These are phyloP conservation scores for Miamiensis avidus DNA, from an alignment of 169 alveolate genomes.

Conservation along the genomic window DNA sequence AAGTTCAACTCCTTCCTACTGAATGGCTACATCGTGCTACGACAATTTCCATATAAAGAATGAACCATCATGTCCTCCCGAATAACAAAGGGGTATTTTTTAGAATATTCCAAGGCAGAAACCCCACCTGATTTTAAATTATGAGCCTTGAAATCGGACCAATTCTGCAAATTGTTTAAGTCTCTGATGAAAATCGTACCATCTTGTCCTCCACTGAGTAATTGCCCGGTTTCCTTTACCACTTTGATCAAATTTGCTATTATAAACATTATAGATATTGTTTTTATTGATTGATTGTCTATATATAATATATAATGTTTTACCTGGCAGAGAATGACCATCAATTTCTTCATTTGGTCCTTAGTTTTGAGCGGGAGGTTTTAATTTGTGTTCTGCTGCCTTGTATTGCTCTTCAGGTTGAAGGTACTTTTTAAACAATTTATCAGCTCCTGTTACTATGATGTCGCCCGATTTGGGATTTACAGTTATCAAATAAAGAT, in stretches of 20 bases:
- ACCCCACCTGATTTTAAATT: slow-evolving; percentile 66
- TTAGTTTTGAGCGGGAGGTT: slow-evolving; percentile 57
- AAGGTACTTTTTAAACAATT: slow-evolving; percentile 63
- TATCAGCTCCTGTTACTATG: slow-evolving; percentile 64
- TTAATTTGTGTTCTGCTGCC: slow-evolving; percentile 58
- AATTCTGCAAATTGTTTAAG: slow-evolving; percentile 40
- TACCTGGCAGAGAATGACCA: slow-evolving; percentile 57
- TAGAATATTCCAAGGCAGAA: slow-evolving; percentile 61
- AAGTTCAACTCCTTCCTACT: slow-evolving; percentile 22
- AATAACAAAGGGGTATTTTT: slow-evolving; percentile 57
- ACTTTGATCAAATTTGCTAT: slow-evolving; percentile 33
- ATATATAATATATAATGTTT: background rate
- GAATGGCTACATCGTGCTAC: slow-evolving; percentile 53
- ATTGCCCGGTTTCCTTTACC: slow-evolving; percentile 30
- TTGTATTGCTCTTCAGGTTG: slow-evolving; percentile 58
- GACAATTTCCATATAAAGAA: slow-evolving; percentile 66
- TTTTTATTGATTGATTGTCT: background rate
- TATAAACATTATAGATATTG: slow-evolving; percentile 1
- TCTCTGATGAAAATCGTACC: slow-evolving; percentile 70
- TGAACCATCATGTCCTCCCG: slow-evolving; percentile 77
- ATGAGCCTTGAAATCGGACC: slow-evolving; percentile 62
- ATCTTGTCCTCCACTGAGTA: slow-evolving; percentile 72
- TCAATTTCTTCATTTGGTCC: slow-evolving; percentile 68
- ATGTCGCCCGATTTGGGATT: slow-evolving; percentile 54
- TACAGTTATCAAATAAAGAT: slow-evolving; percentile 38